Percentiles rank a stretch among this genome's conserved stretches.
phyloP scores from a whole-genome alignment of 805 yeast species.

The Saturnispora saitoi region DNA sequence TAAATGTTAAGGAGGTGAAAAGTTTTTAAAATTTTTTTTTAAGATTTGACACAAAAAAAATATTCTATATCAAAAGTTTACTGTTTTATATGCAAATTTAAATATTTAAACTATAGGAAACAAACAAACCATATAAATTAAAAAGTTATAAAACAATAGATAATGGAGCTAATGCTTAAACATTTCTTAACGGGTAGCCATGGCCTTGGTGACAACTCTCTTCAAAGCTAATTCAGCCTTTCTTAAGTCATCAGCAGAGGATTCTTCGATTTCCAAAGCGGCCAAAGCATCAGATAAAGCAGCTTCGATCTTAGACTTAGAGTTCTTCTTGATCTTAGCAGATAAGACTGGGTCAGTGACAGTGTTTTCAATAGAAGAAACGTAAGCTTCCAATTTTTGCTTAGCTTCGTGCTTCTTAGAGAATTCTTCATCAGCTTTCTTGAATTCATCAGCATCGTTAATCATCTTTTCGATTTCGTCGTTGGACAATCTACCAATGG shows the following conservation, averaged over 20 bases:
- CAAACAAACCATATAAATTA: constrained; percentile 5
- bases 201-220: constrained; percentile 99
- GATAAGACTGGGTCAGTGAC: constrained; percentile 97
- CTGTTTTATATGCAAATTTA: not conserved
- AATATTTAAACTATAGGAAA: constrained; percentile 8
- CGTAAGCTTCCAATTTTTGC: constrained; percentile 98
- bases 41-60: not conserved
- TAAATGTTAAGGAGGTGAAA: not conserved
- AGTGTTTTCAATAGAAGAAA: constrained; percentile 88
- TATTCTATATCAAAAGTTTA: not conserved
- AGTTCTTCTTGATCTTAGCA: constrained; percentile 94
- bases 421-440: constrained; percentile 97
- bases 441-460: constrained; percentile 97
- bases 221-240: constrained; percentile 98
- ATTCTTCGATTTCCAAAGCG: constrained; percentile 93
- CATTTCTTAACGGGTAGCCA: constrained; percentile 81
- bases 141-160: constrained; percentile 1
- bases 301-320: constrained; percentile 94
- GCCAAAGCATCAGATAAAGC: constrained; percentile 98
- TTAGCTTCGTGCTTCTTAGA: constrained; percentile 99
- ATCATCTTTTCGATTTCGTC: constrained; percentile 98
- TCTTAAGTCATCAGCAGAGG: constrained; percentile 95
- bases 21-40: not conserved
- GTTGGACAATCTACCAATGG: constrained; percentile 95
- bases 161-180: not conserved